Conservation (phyloP, 805 yeast genomes). For the Candida ficus region DNA sequence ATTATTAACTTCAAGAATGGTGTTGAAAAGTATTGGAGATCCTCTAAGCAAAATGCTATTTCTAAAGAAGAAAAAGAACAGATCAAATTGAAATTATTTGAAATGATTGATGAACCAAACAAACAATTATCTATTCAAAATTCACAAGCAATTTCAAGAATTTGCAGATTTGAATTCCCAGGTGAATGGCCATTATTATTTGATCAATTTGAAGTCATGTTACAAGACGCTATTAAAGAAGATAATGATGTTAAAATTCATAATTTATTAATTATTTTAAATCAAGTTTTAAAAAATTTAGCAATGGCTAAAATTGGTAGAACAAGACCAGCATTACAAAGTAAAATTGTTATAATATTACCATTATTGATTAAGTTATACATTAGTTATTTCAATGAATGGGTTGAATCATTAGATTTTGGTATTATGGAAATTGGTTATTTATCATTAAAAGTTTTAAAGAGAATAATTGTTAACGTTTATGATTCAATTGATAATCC, state of each 20-base stretch:
- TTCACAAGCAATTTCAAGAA: constrained; percentile 75
- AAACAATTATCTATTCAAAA: constrained; percentile 74
- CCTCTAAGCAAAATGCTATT: constrained; percentile 51
- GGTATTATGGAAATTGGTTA: constrained; percentile 71
- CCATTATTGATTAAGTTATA: constrained; percentile 59
- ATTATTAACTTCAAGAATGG: constrained; percentile 87
- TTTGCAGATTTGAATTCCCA: constrained; percentile 84
- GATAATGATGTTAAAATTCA: constrained; percentile 49
- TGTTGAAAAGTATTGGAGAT: constrained; percentile 79
- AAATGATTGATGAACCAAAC: constrained; percentile 61
- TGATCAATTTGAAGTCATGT: constrained; percentile 47
- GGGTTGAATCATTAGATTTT: constrained; percentile 47
- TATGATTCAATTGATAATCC: constrained; percentile 58
- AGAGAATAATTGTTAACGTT: constrained; percentile 74
- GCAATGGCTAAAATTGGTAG: constrained; percentile 80
- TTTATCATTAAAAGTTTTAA: constrained; percentile 63
- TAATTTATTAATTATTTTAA: constrained; percentile 61
- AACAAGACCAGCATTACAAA: constrained; percentile 71
- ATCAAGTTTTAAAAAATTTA: constrained; percentile 72
- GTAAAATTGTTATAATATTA: constrained; percentile 58
- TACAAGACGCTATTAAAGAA: constrained; percentile 39
- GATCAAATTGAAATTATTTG: constrained; percentile 56
- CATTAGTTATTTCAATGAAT: constrained; percentile 50
- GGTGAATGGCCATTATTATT: constrained; percentile 79
- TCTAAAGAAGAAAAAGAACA: constrained; percentile 62